phyloP scores from a whole-genome alignment of 768 basidiomycete genomes.

The Termitomyces sp. region DNA sequence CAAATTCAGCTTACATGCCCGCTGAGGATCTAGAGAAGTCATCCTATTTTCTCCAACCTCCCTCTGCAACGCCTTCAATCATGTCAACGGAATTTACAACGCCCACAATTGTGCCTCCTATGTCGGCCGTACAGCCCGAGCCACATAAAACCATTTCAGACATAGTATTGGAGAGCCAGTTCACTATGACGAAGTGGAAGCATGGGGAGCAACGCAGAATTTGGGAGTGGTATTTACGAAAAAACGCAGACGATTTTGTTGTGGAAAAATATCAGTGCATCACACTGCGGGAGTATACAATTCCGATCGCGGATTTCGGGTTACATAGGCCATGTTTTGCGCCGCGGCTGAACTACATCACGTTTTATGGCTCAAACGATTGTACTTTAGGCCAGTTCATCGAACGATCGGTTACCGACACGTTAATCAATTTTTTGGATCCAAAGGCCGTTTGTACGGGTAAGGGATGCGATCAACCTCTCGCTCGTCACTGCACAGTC shows the following conservation, averaged over 20 bases:
- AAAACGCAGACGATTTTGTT: slow-evolving; percentile 80
- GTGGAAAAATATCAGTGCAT: slow-evolving; percentile 94
- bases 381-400: slow-evolving; percentile 92
- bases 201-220: slow-evolving; percentile 85
- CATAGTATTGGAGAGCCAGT: slow-evolving; percentile 68
- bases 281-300: slow-evolving; percentile 69
- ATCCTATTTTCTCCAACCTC: slow-evolving; percentile 25
- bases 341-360: slow-evolving; percentile 66
- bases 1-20: slow-evolving; percentile 17
- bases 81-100: slow-evolving; percentile 4
- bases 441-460: slow-evolving; percentile 74
- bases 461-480: slow-evolving; percentile 78
- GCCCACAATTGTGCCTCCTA: slow-evolving; percentile 14
- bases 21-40: slow-evolving; percentile 25
- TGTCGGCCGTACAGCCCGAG: slow-evolving; percentile 27
- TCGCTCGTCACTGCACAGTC: slow-evolving; percentile 82
- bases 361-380: slow-evolving; percentile 92
- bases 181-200: slow-evolving; percentile 66
- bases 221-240: slow-evolving; percentile 94
- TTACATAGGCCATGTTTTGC: slow-evolving; percentile 72
- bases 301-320: slow-evolving; percentile 68
- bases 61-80: slow-evolving; percentile 16
- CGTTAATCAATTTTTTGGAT: slow-evolving; percentile 62
- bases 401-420: slow-evolving; percentile 69
- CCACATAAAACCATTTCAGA: slow-evolving; percentile 59